Conservation (phyloP, 345 rosid genomes). For the Adansonia digitata region DNA sequence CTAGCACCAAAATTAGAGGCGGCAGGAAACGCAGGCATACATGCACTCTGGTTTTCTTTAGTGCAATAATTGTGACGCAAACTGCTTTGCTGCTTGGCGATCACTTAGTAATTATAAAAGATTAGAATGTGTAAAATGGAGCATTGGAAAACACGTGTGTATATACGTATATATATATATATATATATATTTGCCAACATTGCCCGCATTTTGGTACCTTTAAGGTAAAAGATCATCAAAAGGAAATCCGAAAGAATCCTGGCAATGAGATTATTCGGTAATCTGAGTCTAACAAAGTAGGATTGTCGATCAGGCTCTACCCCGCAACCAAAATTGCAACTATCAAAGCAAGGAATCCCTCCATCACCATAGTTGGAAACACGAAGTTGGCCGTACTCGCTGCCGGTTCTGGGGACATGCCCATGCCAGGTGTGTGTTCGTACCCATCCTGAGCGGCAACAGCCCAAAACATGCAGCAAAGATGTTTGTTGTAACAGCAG, state of each 20-base stretch:
- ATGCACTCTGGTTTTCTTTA: no score
- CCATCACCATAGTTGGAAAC: not conserved
- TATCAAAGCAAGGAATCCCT: not conserved
- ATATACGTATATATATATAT: no score
- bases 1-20: no score
- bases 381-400: not conserved
- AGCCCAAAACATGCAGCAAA: not conserved
- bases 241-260: not conserved
- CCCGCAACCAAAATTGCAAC: not conserved
- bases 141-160: no score
- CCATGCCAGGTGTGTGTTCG: constrained; percentile 2
- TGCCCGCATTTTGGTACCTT: no score
- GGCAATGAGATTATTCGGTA: not conserved
- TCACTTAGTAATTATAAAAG: no score
- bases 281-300: no score
- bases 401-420: not conserved
- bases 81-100: no score
- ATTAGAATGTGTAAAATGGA: no score
- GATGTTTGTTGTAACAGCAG: not conserved
- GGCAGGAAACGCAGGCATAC: no score
- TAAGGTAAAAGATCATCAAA: not conserved
- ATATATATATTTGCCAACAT: no score
- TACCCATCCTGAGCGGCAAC: constrained; percentile 4
- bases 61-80: no score
- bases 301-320: not conserved